Conservation (phyloP, 1,284 basidiomycete species). For the Apiotrichum akiyoshidainum region DNA sequence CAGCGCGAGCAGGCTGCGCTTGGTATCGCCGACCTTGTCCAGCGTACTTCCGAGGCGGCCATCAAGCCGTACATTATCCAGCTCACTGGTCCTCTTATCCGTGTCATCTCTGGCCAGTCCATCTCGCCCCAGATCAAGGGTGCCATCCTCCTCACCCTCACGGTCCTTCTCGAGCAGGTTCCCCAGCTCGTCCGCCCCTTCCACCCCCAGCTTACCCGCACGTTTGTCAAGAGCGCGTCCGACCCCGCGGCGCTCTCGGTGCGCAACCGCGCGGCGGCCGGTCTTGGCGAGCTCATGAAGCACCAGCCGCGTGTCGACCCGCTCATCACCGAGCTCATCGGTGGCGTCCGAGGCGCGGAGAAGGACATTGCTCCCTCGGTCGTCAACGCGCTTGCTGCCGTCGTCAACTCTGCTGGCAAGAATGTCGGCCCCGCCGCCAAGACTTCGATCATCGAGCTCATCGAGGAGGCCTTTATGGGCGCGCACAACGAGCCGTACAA, state of each 20-base stretch:
- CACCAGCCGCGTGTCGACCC: conserved; percentile 65
- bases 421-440: conserved; percentile 75
- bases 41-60: conserved; percentile 78
- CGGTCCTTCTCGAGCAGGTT: conserved; percentile 75
- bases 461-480: conserved; percentile 72
- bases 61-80: conserved; percentile 97
- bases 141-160: conserved; percentile 77
- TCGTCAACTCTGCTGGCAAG: conserved; percentile 66
- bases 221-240: conserved; percentile 89
- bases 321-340: conserved; percentile 76
- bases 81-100: conserved; percentile 93
- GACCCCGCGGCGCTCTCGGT: conserved; percentile 78
- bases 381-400: conserved; percentile 70
- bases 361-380: conserved; percentile 72
- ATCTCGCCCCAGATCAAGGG: conserved; percentile 89
- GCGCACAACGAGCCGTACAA: conserved; percentile 61
- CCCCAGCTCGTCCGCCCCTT: conserved; percentile 92
- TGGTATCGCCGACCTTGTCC: conserved; percentile 89
- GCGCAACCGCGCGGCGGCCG: conserved; percentile 74
- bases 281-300: conserved; percentile 88
- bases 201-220: conserved; percentile 96
- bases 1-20: conserved; percentile 84
- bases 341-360: conserved; percentile 58
- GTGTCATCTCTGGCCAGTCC: conserved; percentile 80
- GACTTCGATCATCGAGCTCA: conserved; percentile 68